Base-by-base conservation (phyloP, 2,329 filamentous ascomycete genomes). In the Nakataea oryzae region DNA sequence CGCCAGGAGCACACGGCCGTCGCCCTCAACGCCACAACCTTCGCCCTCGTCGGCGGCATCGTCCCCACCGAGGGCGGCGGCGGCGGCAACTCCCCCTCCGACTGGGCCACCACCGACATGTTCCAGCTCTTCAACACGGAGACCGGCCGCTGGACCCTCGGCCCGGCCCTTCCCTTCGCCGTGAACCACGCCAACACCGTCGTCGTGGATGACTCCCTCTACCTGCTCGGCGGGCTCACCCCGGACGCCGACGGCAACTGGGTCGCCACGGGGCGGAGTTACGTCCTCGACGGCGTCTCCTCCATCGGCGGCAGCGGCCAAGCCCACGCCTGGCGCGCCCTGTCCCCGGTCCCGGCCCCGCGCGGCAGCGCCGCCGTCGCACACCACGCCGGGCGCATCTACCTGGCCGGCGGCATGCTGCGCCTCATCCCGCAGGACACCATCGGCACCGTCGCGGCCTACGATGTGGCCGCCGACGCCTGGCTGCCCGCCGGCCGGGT, bases 351-450 rank as follows among this genome's bases (percentile, higher is more conserved):
- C 54, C 73, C 74, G 0, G 59, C 66, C 0, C 64, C 67, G 30
- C 64, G 68, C n/a, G 76, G 74, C 0, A 72, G 71, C 61, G 70
- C 75, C 0, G 67, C 70, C 0, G 61, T 76, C 0, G 71, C 70
- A 2, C 70, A 74, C 0, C 61, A 68, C 5, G 68, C 66, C 1
- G 62, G 66, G 2, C 69, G 62, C 0, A 69, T 77, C 2, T 74
- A 72, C 60, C 66, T 78, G 4, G 74, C 73, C 2, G 75, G 76
- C 3, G 76, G 76, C 0, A 66, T 76, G 65, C 67, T 67, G 2
- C 64, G 63, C 0, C 64, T 74, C 3, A 63, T 62, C 24, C 55
- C 58, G 8, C 70, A 71, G 61, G 69, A 67, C 24, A 66, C 67
- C 1, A 65, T 74, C 27, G 68, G 65, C 14, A 65, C 65, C n/a